phyloP scores from a whole-genome alignment of 805 yeast genomes.

The Suhomyces faveliae region DNA sequence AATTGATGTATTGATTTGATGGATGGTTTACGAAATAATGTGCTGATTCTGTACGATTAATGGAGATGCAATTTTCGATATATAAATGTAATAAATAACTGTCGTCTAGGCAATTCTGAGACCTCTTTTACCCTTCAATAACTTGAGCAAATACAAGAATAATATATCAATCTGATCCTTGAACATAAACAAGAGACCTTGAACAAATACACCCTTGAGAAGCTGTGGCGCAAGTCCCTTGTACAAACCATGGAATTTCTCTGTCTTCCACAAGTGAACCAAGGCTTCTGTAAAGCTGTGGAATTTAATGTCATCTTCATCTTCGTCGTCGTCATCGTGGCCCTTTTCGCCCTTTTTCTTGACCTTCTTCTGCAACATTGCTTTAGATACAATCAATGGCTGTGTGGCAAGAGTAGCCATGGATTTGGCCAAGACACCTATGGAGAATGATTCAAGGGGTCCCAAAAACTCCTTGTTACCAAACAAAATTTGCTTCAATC shows the following conservation, averaged over 20 bases:
- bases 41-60: too few species aligned
- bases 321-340: conserved; percentile 25
- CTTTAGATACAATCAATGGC: conserved; percentile 83
- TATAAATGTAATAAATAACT: neutral
- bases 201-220: conserved; percentile 77
- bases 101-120: neutral
- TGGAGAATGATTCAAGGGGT: conserved; percentile 62
- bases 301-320: conserved; percentile 44
- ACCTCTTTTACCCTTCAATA: conserved; percentile 18
- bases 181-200: conserved; percentile 79
- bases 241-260: conserved; percentile 66
- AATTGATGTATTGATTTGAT: too few species aligned
- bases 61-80: neutral
- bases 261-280: conserved; percentile 56
- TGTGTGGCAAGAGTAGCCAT: conserved; percentile 79
- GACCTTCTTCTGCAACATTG: conserved; percentile 62
- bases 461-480: conserved; percentile 43
- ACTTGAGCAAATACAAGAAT: conserved; percentile 33
- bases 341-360: conserved; percentile 13
- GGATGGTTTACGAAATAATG: too few species aligned
- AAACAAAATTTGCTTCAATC: conserved; percentile 55
- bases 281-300: conserved; percentile 64
- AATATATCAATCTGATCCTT: conserved; percentile 61
- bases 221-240: conserved; percentile 81
- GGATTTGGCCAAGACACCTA: conserved; percentile 80